Conservation (phyloP, 345 rosid species). For the Hirschfeldia incana region DNA sequence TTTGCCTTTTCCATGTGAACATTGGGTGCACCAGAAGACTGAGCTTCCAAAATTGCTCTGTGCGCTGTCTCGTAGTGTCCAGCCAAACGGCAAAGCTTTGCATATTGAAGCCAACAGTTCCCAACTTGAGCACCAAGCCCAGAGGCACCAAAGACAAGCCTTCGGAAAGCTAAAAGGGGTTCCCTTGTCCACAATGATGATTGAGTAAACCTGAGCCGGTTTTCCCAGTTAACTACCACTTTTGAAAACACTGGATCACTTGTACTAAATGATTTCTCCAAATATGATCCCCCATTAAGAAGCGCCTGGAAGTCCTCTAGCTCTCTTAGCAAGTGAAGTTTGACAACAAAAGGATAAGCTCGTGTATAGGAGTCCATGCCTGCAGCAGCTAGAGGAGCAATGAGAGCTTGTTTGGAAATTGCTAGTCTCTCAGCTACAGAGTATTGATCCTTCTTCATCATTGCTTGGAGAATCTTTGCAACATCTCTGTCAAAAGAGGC, state of each 20-base stretch:
- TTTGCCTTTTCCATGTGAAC: constrained; percentile 96
- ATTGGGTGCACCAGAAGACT: constrained; percentile 84
- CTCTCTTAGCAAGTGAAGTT: constrained; percentile 86
- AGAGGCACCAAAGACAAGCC: constrained; percentile 81
- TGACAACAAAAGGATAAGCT: constrained; percentile 89
- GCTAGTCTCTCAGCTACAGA: constrained; percentile 81
- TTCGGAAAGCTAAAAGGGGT: constrained; percentile 88
- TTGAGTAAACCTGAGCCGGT: constrained; percentile 84
- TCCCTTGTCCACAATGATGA: constrained; percentile 96
- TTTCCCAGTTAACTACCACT: constrained; percentile 77
- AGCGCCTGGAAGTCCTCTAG: constrained; percentile 79
- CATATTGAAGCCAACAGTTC: constrained; percentile 94
- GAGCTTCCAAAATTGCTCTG: constrained; percentile 89
- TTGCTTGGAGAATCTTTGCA: constrained; percentile 86
- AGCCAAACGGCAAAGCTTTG: constrained; percentile 96
- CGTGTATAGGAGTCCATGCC: constrained; percentile 96
- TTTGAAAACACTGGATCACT: constrained; percentile 61
- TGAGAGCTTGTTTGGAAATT: constrained; percentile 80
- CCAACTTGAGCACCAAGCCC: constrained; percentile 89
- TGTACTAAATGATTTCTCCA: constrained; percentile 68
- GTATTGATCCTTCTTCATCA: constrained; percentile 87
- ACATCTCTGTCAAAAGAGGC: constrained; percentile 97
- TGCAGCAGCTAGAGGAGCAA: constrained; percentile 99
- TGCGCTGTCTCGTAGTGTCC: constrained; percentile 97
- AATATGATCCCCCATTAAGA: constrained; percentile 73